phyloP scores from a whole-genome alignment of 805 yeast genomes.

The Starmerella vitae region DNA sequence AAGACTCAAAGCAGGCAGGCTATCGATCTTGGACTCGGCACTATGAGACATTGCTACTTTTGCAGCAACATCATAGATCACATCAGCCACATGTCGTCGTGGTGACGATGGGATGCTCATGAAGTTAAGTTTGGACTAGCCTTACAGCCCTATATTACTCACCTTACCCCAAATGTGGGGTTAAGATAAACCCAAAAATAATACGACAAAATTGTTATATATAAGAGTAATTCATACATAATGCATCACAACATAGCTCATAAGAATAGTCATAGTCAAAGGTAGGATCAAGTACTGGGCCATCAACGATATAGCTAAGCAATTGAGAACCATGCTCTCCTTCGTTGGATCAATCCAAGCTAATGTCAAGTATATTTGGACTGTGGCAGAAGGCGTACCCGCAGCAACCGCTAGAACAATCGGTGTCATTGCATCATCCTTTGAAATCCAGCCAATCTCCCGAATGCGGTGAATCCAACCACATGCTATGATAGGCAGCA shows the following conservation, averaged over 20 bases:
- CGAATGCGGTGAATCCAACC: constrained; percentile 50
- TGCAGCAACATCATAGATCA: constrained; percentile 10
- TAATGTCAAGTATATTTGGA: constrained; percentile 79
- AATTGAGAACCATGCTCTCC: constrained; percentile 52
- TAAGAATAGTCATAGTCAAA: constrained; percentile 58
- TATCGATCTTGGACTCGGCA: constrained; percentile 8
- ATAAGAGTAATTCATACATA: constrained; percentile 16
- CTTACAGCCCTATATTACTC: too few relatives aligned
- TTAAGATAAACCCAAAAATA: too few relatives aligned
- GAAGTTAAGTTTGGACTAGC: too few relatives aligned
- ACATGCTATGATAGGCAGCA: constrained; percentile 70
- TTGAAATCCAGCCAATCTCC: constrained; percentile 48
- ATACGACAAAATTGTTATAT: too few relatives aligned
- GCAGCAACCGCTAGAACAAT: constrained; percentile 63
- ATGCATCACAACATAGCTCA: constrained; percentile 45
- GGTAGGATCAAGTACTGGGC: constrained; percentile 58
- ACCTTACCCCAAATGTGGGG: too few relatives aligned
- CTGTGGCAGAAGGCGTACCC: constrained; percentile 78
- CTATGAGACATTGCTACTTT: constrained; percentile 6
- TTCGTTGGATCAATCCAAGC: constrained; percentile 42
- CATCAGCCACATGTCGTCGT: constrained; percentile 13
- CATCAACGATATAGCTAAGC: constrained; percentile 62
- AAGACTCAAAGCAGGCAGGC: constrained; percentile 16
- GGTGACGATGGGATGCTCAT: neutral
- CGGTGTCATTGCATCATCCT: constrained; percentile 43